Percentiles rank a stretch among this genome's conserved stretches.
These are phyloP conservation scores for Hymenoscyphus occultus DNA, from an alignment of 2,329 filamentous ascomycete genomes.

Conservation along the genomic window DNA sequence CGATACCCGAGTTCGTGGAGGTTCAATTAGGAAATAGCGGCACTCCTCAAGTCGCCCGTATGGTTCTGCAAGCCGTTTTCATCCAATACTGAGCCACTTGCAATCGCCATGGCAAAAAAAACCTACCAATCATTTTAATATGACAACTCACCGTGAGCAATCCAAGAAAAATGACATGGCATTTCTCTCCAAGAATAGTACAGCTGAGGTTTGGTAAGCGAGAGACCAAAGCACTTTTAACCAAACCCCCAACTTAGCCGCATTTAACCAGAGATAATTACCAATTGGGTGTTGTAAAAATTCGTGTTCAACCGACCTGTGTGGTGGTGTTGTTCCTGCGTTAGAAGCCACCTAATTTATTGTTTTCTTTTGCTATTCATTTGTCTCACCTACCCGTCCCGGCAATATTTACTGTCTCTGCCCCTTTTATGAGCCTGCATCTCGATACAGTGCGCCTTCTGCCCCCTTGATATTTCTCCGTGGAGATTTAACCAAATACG, in stretches of 20 bases:
- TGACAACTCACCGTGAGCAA: not conserved
- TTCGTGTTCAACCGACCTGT: not conserved
- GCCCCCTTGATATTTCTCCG: not conserved
- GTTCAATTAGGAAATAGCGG: not conserved
- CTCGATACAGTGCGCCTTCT: not conserved
- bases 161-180: too few relatives aligned
- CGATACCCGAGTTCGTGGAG: not conserved
- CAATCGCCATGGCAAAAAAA: not conserved
- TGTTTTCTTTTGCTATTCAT: not conserved
- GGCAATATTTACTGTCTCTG: not conserved
- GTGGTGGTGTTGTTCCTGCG: not conserved
- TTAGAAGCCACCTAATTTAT: not conserved
- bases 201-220: not conserved
- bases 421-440: not conserved
- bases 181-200: not conserved
- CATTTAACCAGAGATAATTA: not conserved
- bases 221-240: not conserved
- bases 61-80: not conserved
- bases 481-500: not conserved
- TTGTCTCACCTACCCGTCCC: not conserved
- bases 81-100: not conserved
- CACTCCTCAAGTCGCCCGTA: not conserved
- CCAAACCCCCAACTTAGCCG: too few relatives aligned
- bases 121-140: not conserved
- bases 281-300: not conserved